phyloP scores from a whole-genome alignment of 192 early-diverging fungal species.

The Podila minutissima region DNA sequence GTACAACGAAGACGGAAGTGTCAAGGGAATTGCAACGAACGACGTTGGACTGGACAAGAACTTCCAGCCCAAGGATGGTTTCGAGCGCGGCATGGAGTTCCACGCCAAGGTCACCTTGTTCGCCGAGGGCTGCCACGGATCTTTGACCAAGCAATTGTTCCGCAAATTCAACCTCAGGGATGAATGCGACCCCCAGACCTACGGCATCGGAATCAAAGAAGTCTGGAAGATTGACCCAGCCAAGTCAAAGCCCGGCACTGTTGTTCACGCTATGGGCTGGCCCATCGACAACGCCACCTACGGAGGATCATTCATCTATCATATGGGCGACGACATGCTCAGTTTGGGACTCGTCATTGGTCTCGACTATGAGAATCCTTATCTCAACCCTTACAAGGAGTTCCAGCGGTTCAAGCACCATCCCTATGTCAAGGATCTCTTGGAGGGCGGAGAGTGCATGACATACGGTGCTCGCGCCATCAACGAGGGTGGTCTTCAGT shows the following conservation, averaged over 20 bases:
- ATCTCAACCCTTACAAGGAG: slow-evolving; percentile 95
- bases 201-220: slow-evolving; percentile 97
- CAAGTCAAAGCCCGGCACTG: slow-evolving; percentile 85
- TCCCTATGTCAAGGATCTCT: slow-evolving; percentile 79
- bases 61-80: slow-evolving; percentile 89
- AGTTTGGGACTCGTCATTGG: slow-evolving; percentile 91
- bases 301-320: slow-evolving; percentile 95
- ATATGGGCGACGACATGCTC: slow-evolving; percentile 90
- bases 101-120: slow-evolving; percentile 94
- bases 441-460: slow-evolving; percentile 91
- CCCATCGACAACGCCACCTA: slow-evolving; percentile 93
- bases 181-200: slow-evolving; percentile 89
- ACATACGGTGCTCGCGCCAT: slow-evolving; percentile 97
- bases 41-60: slow-evolving; percentile 94
- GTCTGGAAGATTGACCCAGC: slow-evolving; percentile 94
- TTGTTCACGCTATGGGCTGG: slow-evolving; percentile 91
- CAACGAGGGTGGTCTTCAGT: slow-evolving; percentile 96
- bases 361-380: slow-evolving; percentile 96
- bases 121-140: slow-evolving; percentile 98
- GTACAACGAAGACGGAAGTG: slow-evolving; percentile 92
- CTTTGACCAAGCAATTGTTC: slow-evolving; percentile 90
- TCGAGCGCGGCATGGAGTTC: slow-evolving; percentile 60
- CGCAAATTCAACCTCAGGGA: slow-evolving; percentile 90
- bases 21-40: slow-evolving; percentile 92
- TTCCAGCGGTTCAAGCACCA: slow-evolving; percentile 98